Evolutionary conservation across 1,284 basidiomycete genomes (phyloP).

Genomic region (Cryptococcus sp.): DNA sequence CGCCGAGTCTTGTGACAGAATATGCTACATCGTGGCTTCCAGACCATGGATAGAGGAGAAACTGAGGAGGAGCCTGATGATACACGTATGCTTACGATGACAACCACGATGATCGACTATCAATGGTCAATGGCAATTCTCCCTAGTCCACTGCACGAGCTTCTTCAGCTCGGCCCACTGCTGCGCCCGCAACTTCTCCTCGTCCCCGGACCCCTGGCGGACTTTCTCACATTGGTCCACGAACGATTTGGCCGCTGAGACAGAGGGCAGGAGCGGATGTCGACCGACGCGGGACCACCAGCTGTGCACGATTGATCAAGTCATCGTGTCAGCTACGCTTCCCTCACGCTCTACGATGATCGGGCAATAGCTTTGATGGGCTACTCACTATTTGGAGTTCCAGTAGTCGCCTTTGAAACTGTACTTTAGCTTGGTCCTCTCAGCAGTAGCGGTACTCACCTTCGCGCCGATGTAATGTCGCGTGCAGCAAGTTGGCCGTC

Average conservation of each 20-base stretch:
- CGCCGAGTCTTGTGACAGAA: too few species aligned
- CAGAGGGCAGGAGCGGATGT: constrained; percentile 38
- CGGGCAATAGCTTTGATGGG: too few species aligned
- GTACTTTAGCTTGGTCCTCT: not conserved
- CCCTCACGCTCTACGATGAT: too few species aligned
- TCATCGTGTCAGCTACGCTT: not conserved
- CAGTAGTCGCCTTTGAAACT: constrained; percentile 45
- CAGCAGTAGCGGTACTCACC: constrained; percentile 26
- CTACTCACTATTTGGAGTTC: constrained; percentile 52
- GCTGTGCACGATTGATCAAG: too few species aligned
- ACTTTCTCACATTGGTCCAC: constrained; percentile 45
- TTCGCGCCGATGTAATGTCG: constrained; percentile 50
- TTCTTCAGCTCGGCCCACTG: constrained; percentile 50
- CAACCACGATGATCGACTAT: not conserved
- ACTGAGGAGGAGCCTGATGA: too few species aligned
- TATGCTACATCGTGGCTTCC: too few species aligned
- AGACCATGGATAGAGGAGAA: too few species aligned
- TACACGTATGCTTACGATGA: too few species aligned
- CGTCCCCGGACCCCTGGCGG: constrained; percentile 13
- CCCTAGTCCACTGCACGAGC: constrained; percentile 46
- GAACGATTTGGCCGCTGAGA: constrained; percentile 36
- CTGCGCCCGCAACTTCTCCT: constrained; percentile 24
- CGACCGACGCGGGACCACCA: constrained; percentile 40
- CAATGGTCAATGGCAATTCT: constrained; percentile 26
- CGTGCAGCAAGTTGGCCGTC: constrained; percentile 49